These are phyloP conservation scores for Fusarium hainanense DNA, from an alignment of 2,329 filamentous ascomycete genomes.

Conservation along the genomic window DNA sequence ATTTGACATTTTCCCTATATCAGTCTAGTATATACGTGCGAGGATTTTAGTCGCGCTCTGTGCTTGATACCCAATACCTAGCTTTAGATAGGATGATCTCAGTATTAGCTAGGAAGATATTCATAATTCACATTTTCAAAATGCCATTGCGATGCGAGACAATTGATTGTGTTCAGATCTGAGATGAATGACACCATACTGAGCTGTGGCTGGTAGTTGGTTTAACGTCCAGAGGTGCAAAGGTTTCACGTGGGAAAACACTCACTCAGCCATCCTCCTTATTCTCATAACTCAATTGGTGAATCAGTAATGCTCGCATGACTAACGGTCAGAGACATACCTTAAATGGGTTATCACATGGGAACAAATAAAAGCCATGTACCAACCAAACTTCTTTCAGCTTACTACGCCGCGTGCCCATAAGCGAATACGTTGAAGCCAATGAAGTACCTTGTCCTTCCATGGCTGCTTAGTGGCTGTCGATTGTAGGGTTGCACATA, in stretches of 20 bases:
- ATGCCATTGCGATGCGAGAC: background rate
- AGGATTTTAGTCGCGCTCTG: conserved; percentile 11
- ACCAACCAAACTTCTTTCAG: background rate
- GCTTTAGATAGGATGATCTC: background rate
- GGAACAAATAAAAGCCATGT: background rate
- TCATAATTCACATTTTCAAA: conserved; percentile 22
- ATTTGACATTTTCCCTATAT: conserved; percentile 14
- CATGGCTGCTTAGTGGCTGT: background rate
- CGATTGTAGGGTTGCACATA: background rate
- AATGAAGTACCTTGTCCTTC: background rate
- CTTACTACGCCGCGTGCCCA: background rate
- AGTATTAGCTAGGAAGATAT: conserved; percentile 13
- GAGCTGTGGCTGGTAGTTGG: background rate
- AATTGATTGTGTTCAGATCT: background rate
- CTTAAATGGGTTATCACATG: background rate
- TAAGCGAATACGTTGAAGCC: background rate
- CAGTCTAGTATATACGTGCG: conserved; percentile 22
- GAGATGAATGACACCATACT: background rate
- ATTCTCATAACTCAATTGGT: background rate
- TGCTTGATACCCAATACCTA: conserved; percentile 30
- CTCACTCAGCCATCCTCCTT: background rate
- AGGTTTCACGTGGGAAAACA: background rate
- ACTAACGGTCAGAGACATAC: background rate
- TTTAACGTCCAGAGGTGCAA: background rate
- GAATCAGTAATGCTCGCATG: background rate